A percentile compares a stretch with the other conserved stretches of the same genome.
Conservation (phyloP, 164 flowering plant genomes). For the Stephania cephalantha region DNA sequence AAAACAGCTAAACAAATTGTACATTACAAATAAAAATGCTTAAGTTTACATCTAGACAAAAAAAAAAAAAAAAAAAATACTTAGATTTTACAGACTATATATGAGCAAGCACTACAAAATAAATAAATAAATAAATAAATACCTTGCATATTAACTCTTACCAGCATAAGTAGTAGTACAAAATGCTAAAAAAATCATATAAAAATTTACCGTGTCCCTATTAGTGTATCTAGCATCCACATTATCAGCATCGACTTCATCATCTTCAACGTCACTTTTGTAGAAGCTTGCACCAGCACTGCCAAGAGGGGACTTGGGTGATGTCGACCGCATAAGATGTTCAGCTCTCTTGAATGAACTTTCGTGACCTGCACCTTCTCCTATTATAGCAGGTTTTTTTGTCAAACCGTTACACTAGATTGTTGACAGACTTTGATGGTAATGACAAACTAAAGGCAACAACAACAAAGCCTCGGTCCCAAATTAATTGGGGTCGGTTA, state of each 20-base stretch:
- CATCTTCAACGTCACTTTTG: constrained; percentile 88
- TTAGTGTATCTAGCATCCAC: constrained; percentile 50
- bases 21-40: neutral
- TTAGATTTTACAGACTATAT: neutral
- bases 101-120: neutral
- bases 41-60: neutral
- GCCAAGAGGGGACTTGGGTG: constrained; percentile 89
- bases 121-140: neutral
- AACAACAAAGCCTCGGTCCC: too few relatives aligned
- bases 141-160: neutral
- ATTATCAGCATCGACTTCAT: constrained; percentile 48
- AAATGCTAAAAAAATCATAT: neutral
- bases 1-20: neutral
- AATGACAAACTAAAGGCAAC: too few relatives aligned
- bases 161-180: neutral
- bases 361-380: constrained; percentile 39
- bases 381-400: constrained; percentile 27
- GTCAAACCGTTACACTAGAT: too few relatives aligned
- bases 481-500: too few relatives aligned
- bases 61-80: too few relatives aligned
- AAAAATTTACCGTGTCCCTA: constrained; percentile 65
- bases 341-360: constrained; percentile 43
- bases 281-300: constrained; percentile 63
- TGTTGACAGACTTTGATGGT: too few relatives aligned
- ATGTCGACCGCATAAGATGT: constrained; percentile 47